Evolutionary conservation across 2,329 filamentous ascomycete species (phyloP), one percentile per base, ranked within the genome.

Genomic region (Curvularia sp.): DNA sequence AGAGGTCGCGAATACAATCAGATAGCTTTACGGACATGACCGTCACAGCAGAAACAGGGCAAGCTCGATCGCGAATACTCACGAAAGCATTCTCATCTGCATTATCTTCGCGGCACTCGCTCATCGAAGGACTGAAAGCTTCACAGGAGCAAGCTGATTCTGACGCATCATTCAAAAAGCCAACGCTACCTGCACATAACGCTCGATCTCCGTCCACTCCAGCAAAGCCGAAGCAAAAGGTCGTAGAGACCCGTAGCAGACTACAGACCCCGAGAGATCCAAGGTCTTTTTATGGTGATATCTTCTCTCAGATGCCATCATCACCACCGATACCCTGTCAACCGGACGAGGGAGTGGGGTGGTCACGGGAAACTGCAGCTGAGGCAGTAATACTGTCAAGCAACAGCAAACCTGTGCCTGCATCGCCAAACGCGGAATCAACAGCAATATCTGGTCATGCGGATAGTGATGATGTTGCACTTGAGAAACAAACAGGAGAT

Each of bases 381-480:
- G 55, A 65, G 7, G 41, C 57, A 8, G 69, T 71, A 49, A 63
- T 75, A 12, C 59, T 79, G 10, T 79, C 78, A 1, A 80, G 78
- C 65, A 81, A 80, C 51, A 75, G 66, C 41, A 82, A 71, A 73
- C 78, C 58, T 64, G 67, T 71, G 65, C 81, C 70, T 75, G 78
- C 62, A 69, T 80, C 76, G 20, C 78, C 79, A 26, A 63, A 67
- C 39, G 75, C 73, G 44, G 73, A 74, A 5, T 80, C 78, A 5
- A 75, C 65, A 39, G 77, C 78, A 7, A 77, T 72, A 63, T 84
- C 72, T 59, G 74, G 62, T 54, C 77, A 77, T 54, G 71, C 69
- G 18, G 61, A 72, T 42, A 53, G 53, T 12, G 54, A 64, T 5
- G 64, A 68, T 13, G 60, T 75, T 63, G 75, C 68, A 68, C 75